Conservation (phyloP, 1,284 basidiomycete species). For the Ustanciosporium gigantosporum region DNA sequence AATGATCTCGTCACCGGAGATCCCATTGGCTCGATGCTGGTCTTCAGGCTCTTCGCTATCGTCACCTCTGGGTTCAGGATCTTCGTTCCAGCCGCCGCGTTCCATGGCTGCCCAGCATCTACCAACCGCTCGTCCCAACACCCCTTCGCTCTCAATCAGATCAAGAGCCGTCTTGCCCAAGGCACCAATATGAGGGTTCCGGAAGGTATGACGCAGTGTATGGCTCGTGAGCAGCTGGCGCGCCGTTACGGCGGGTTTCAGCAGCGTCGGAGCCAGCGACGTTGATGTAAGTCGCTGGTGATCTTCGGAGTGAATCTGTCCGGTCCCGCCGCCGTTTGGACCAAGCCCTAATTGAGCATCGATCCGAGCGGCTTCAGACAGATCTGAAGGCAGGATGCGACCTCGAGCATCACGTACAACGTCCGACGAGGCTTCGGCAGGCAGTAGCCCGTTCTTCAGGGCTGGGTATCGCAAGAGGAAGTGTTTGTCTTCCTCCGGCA, state of each 20-base stretch:
- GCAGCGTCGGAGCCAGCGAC: constrained; percentile 53
- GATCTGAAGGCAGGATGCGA: constrained; percentile 22
- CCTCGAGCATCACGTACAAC: constrained; percentile 20
- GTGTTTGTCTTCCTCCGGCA: constrained; percentile 35
- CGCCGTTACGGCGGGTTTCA: constrained; percentile 54
- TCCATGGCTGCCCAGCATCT: constrained; percentile 57
- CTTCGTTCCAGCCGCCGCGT: constrained; percentile 36
- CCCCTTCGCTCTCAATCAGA: constrained; percentile 55
- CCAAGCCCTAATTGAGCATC: constrained; percentile 37
- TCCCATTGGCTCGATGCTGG: not conserved
- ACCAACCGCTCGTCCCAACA: constrained; percentile 51
- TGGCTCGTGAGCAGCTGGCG: constrained; percentile 52
- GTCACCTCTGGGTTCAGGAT: constrained; percentile 23
- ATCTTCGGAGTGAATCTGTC: constrained; percentile 5
- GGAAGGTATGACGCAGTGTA: constrained; percentile 57
- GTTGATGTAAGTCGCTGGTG: constrained; percentile 44
- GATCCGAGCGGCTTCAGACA: constrained; percentile 34
- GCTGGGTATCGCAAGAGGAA: constrained; percentile 30
- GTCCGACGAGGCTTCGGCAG: constrained; percentile 9
- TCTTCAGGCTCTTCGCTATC: constrained; percentile 6
- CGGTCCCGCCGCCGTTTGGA: constrained; percentile 6
- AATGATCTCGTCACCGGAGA: constrained; percentile 15
- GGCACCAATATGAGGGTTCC: constrained; percentile 57
- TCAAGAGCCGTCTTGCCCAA: constrained; percentile 59
- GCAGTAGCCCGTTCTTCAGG: constrained; percentile 20